Base-by-base conservation (phyloP, 2,329 filamentous ascomycete species). In the Curvularia sp. region DNA sequence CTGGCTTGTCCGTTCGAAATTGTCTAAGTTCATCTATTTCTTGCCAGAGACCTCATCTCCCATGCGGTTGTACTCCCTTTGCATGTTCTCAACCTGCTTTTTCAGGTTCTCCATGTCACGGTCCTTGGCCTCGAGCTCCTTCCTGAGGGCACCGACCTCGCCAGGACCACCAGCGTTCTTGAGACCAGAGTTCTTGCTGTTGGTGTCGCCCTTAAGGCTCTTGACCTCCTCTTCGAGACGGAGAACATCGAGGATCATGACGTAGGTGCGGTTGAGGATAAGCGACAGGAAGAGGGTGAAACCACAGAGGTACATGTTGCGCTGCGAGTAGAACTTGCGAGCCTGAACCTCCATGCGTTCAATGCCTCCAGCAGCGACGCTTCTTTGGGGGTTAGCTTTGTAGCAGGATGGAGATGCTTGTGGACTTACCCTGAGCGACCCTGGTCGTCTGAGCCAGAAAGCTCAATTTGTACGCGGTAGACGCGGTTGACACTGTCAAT, bases 301-400 rank as follows among this genome's bases (percentile, higher is more conserved):
- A 71, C 95, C 95, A 80, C 95, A 98, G 62, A 99, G 93, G 83
- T 99, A 99, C 95, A 99, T 99, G 88, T 99, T 99, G 80, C 95
- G 93, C 84, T 99, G 94, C 62, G 93, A 97, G 86, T 99, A 99
- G 85, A 99, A 99, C 82, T 99, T 99, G 86, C 95, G 93, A 66
- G 95, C 94, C 81, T 99, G 95, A 51, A 98, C 94, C 82, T 99
- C 95, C 86, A 96, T 93, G 65, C 95, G 94, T 78, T 98, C 95
- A 76, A 92, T 89, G 64, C 95, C 81, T 46, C 80, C 94, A 59
- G 93, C 88, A 50, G 88, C 86, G 56, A 84, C 83, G 74, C 90
- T 87, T 68, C 64, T 50, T 30, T 6, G 1, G 19, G 7, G 23
- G 53, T 69, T 55, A 72, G 66, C 45, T 52, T 27, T 34, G 50